Evolutionary conservation across 192 early-diverging fungal species (phyloP).

Genomic region (Pilaira anomala): DNA sequence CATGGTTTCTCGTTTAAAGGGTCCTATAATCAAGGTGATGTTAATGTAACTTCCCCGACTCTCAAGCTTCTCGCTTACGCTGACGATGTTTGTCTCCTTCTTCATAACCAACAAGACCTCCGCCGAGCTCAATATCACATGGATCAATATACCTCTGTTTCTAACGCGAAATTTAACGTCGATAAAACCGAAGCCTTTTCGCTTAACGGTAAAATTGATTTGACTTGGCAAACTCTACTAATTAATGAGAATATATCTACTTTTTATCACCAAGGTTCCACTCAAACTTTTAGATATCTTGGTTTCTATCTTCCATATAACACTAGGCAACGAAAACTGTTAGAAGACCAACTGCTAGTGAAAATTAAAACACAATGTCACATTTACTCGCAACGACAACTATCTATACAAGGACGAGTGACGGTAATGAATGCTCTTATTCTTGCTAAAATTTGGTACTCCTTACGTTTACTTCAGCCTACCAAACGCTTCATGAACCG

Average conservation of each 20-base stretch:
- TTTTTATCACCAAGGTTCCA: too few relatives aligned
- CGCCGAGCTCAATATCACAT: not conserved
- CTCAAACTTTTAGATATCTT: not conserved
- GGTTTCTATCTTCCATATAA: not conserved
- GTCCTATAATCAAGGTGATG: too few relatives aligned
- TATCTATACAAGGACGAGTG: not conserved
- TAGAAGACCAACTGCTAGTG: not conserved
- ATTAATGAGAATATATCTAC: too few relatives aligned
- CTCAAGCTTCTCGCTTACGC: not conserved
- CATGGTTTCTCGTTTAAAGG: too few relatives aligned
- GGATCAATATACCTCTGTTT: not conserved
- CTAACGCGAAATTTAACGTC: not conserved
- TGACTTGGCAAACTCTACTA: too few relatives aligned
- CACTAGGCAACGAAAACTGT: not conserved
- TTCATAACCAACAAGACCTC: not conserved
- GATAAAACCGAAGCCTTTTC: too few relatives aligned
- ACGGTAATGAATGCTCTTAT: not conserved
- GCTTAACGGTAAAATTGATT: too few relatives aligned
- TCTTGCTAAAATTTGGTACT: not conserved
- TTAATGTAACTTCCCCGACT: not conserved
- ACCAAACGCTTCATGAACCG: not conserved
- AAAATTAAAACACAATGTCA: not conserved
- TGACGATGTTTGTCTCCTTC: not conserved
- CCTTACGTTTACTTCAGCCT: not conserved
- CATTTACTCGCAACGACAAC: not conserved